Evolutionary conservation across 768 basidiomycete species (phyloP).

Genomic region (Lactarius evosmus): DNA sequence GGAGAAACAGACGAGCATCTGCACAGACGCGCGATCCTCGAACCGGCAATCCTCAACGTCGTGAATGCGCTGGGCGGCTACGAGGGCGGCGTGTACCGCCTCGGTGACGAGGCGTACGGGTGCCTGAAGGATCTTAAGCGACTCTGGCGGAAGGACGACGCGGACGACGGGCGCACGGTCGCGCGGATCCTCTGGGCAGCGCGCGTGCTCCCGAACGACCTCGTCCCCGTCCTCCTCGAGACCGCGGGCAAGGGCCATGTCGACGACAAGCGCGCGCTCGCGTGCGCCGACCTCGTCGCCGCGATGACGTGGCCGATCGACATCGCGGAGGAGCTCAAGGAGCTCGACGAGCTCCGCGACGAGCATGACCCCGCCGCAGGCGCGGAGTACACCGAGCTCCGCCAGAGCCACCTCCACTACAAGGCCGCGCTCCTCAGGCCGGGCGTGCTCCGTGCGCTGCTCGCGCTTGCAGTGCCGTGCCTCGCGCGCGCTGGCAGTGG

Average conservation of each 20-base stretch:
- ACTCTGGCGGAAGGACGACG: slow-evolving; percentile 94
- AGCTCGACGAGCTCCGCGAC: slow-evolving; percentile 85
- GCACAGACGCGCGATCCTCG: slow-evolving; percentile 53
- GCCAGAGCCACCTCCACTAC: slow-evolving; percentile 81
- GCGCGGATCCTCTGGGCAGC: slow-evolving; percentile 90
- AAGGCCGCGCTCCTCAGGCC: slow-evolving; percentile 75
- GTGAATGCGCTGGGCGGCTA: slow-evolving; percentile 79
- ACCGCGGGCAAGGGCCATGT: slow-evolving; percentile 76
- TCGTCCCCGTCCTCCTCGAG: slow-evolving; percentile 78
- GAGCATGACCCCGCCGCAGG: slow-evolving; percentile 70
- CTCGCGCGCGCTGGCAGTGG: slow-evolving; percentile 51
- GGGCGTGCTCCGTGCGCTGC: slow-evolving; percentile 65
- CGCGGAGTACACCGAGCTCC: slow-evolving; percentile 85
- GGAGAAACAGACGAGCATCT: slow-evolving; percentile 33
- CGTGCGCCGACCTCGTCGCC: slow-evolving; percentile 84
- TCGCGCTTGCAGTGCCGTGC: slow-evolving; percentile 74
- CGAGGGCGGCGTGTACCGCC: slow-evolving; percentile 62
- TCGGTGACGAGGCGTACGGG: slow-evolving; percentile 78
- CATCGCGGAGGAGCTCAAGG: slow-evolving; percentile 88
- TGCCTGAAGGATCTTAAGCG: slow-evolving; percentile 94
- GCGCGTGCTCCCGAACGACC: slow-evolving; percentile 81
- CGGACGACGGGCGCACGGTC: slow-evolving; percentile 93
- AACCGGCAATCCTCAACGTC: slow-evolving; percentile 67
- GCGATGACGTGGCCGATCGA: slow-evolving; percentile 99
- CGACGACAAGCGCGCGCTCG: slow-evolving; percentile 80